Base-by-base conservation (phyloP, 345 rosid species). In the Boechera stricta region DNA sequence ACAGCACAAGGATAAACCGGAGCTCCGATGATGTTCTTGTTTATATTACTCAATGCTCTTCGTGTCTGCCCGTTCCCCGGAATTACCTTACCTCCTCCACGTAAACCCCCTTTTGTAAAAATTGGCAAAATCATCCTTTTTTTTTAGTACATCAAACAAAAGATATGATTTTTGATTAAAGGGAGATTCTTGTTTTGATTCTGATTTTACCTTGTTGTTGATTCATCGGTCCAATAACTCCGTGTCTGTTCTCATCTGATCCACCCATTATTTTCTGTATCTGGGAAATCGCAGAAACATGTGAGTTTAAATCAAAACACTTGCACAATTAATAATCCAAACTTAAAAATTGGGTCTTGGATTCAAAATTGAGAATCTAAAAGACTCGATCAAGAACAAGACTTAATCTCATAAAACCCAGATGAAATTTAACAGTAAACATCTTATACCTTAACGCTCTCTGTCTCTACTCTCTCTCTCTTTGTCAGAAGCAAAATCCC, bases 211-310 rank as follows among this genome's bases (percentile, higher is more conserved):
- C 90, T 72, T 84, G 91, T 71, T 84, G 90, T 69, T 73, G 38
- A 75, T 80, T 82, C 53, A 77, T 79, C 15, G 85, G 73, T 64
- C 94, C 93, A 53, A 88, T 81, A 71, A 87, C 86, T 47, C 89
- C 89, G 24, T 81, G 85, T n/a, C 82, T 81, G 86, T 94, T 94
- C 86, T 94, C 96, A 58, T 87, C 89, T 35, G 98, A 83, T 82
- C 90, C 83, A 61, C 79, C 88, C 98, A 94, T 94, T 68, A 26
- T 66, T 16, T 53, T 67, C 10, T 36, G 52, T 45, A 69, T 57
- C 77, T 77, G 69, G 28, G 7, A 49, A 21, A 35, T 35, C 28
- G 44, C 48, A 42, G 5, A 69, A 56, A 66, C 57, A n/a, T 6
- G 44, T 53, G 55, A 31, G 36, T 49, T 8, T 29, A 29, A 44